Evolutionary conservation across 176 grass and related monocot species (phyloP).

Genomic region (Luzula sylvatica): DNA sequence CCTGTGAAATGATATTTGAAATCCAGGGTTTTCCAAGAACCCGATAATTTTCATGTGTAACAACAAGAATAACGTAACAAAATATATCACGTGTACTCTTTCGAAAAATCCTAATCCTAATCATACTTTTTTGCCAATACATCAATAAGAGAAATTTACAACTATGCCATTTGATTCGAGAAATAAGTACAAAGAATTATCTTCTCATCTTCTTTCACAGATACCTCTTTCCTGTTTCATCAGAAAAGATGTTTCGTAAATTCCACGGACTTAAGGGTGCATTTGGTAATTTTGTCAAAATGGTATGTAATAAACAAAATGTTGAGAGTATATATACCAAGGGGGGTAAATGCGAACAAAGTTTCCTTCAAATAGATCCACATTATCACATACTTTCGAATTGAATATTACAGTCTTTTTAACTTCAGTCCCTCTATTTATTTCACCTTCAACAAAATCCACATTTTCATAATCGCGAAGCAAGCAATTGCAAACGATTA

Average conservation of each 20-base stretch:
- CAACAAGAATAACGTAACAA: too few relatives aligned
- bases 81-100: too few relatives aligned
- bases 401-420: slow-evolving; percentile 66
- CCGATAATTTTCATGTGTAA: too few relatives aligned
- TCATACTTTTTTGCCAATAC: too few relatives aligned
- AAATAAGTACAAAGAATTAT: slow-evolving; percentile 81
- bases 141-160: background rate
- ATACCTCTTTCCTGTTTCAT: slow-evolving; percentile 67
- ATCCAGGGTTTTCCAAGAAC: too few relatives aligned
- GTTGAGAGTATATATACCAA: slow-evolving; percentile 40
- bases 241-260: background rate
- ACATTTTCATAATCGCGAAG: slow-evolving; percentile 35
- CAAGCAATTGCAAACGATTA: slow-evolving; percentile 64
- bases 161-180: slow-evolving; percentile 29
- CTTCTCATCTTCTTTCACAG: slow-evolving; percentile 35
- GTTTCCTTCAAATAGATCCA: slow-evolving; percentile 67
- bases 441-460: slow-evolving; percentile 9
- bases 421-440: slow-evolving; percentile 17
- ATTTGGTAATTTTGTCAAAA: background rate
- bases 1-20: background rate
- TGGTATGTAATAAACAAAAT: slow-evolving; percentile 3
- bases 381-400: slow-evolving; percentile 60
- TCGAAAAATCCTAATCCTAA: too few relatives aligned
- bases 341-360: slow-evolving; percentile 58
- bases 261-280: background rate